These are phyloP conservation scores for Fusarium sublunatum DNA, from an alignment of 2,329 filamentous ascomycete species.

Conservation along the genomic window DNA sequence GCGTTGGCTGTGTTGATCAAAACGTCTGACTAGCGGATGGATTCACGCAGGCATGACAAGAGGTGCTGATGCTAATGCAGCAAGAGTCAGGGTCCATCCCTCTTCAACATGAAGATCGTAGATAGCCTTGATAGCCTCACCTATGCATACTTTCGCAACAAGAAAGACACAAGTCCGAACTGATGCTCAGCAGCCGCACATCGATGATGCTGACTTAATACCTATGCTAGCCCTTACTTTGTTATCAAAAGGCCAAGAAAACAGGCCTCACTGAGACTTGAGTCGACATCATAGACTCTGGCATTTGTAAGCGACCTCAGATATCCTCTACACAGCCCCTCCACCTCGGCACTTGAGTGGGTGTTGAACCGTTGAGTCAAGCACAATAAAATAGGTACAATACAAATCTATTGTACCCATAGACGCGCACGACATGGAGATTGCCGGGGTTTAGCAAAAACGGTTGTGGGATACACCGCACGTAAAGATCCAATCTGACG, in stretches of 20 bases:
- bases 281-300: constrained; percentile 18
- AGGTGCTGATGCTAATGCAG: constrained; percentile 13
- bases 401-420: neutral
- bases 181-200: neutral
- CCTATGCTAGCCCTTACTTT: neutral
- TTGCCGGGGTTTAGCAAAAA: constrained; percentile 18
- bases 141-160: too few relatives aligned
- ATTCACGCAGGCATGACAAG: neutral
- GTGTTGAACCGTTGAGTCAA: neutral
- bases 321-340: constrained; percentile 26
- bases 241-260: constrained; percentile 9
- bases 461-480: neutral
- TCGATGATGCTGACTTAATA: constrained; percentile 13
- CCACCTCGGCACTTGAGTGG: constrained; percentile 10
- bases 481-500: constrained; percentile 18
- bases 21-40: constrained; percentile 15
- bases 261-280: constrained; percentile 9
- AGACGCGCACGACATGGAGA: constrained; percentile 5
- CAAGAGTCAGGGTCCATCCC: constrained; percentile 28
- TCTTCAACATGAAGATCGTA: constrained; percentile 2
- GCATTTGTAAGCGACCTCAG: constrained; percentile 15
- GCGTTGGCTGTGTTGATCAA: constrained; percentile 16
- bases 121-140: neutral
- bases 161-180: neutral
- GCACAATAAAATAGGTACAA: too few relatives aligned